Base-by-base conservation (phyloP, 495 filamentous ascomycete genomes). In the Penicillium paradoxum region DNA sequence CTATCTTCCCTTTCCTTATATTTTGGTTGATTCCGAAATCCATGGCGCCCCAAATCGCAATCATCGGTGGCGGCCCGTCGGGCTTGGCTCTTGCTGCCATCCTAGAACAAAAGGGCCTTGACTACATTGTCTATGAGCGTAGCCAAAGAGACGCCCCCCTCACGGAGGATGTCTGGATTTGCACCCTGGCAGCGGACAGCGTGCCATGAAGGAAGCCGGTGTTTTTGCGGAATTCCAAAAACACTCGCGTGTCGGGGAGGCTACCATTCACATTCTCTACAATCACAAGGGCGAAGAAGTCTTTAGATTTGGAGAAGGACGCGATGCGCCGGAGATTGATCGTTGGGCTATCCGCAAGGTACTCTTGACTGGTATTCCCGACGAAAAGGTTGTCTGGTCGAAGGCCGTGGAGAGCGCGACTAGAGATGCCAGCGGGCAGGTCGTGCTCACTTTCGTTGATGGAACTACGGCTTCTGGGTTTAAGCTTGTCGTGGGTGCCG, bases 61-160 rank as follows among this genome's bases (percentile, higher is more conserved):
- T 83, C 49, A 66, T 84, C 30, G 81, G 81, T 49, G 79, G 74
- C 40, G 80, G 82, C 14, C 81, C 81, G 2, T 67, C 68, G 11
- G 81, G 82, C 32, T 74, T 78, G 39, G 75, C 71, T 51, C 66
- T 85, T 27, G 82, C 79, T 19, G 73, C 76, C 9, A 71, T 84
- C 19, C 73, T 85, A 37, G 62, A 72, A 38, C 54, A 71, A 4
- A 56, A 65, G 24, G 51, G 60, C 27, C 67, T 79, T 51, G 59
- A 68, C 32, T 68, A 67, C 55, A 71, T 68, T 21, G 49, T 83
- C 27, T 83, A 72, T 56, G 80, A 83, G 45, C 63, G 70, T 27
- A 76, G 63, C 25, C 40, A 38, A 33, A 37, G 8, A 13, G 36
- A 7, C 25, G 46, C 13, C 50, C 44, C 17, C 53, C 53, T 14